These are phyloP conservation scores for Ajuga chamaepitys DNA, from an alignment of 257 asterid species.

Conservation along the genomic window DNA sequence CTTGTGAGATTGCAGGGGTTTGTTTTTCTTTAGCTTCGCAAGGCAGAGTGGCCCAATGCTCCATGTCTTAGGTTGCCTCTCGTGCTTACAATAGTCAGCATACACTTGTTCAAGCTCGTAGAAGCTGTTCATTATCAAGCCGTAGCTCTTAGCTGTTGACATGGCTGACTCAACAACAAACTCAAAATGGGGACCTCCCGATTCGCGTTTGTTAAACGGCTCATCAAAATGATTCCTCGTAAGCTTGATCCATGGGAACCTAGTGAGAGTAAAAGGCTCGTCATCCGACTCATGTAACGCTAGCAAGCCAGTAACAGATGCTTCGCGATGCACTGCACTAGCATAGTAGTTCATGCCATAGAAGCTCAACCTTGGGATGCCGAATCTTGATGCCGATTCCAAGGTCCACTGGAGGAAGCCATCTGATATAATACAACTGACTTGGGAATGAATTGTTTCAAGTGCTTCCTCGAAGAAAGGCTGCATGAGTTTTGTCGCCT, in stretches of 20 bases:
- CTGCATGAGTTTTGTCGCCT: conserved; percentile 33
- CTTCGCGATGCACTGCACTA: not conserved
- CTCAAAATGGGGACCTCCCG: conserved; percentile 26
- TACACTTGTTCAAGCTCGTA: too few species aligned
- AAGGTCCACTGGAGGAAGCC: conserved; percentile 68
- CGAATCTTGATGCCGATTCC: conserved; percentile 30
- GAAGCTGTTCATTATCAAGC: conserved; percentile 45
- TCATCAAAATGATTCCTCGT: conserved; percentile 43
- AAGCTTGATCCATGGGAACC: conserved; percentile 43
- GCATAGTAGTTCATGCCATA: conserved; percentile 43
- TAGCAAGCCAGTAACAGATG: not conserved
- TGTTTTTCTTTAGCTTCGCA: not conserved
- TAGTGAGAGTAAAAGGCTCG: conserved; percentile 29
- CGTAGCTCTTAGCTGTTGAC: conserved; percentile 34
- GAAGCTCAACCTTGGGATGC: conserved; percentile 45
- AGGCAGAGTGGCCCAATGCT: conserved; percentile 60
- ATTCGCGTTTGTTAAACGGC: conserved; percentile 19
- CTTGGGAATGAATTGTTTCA: not conserved
- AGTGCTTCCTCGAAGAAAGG: conserved; percentile 45
- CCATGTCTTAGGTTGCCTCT: conserved; percentile 16
- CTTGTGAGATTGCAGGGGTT: not conserved
- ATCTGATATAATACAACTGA: conserved; percentile 50
- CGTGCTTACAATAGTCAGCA: conserved; percentile 20
- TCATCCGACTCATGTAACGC: conserved; percentile 17
- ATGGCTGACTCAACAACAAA: not conserved